Evolutionary conservation across 2,329 filamentous ascomycete species (phyloP), one percentile per base, ranked within the genome.

Genomic region (Xylariales sp.): DNA sequence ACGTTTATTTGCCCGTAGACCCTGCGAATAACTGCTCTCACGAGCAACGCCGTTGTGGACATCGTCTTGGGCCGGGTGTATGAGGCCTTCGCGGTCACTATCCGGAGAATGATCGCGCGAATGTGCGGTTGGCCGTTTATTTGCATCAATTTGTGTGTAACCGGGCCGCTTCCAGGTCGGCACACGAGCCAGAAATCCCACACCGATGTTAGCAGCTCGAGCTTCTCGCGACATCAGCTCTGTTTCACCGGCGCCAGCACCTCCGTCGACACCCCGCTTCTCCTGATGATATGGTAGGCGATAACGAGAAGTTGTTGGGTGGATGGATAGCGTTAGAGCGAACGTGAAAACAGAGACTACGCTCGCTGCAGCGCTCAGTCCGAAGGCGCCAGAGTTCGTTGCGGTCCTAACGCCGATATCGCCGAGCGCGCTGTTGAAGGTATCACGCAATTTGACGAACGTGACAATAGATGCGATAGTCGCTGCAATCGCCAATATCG

Each of bases 71-170:
- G 50, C 59, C 14, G 63, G 63, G 8, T 56, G 30, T 49, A 69
- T 69, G 50, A 69, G 67, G 10, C 64, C 64, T 16, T 69, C 67
- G 43, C 67, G 67, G n/a, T 69, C 67, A n/a, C 67, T 67, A 5
- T 67, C 64, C 14, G 64, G 59, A 16, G 67, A 69, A n/a, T 30
- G 67, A 18, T 56, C 60, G 39, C 67, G 67, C 12, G 67, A 69
- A 45, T 61, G 36, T 16, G 46, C 39, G 16, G 14, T 52, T n/a
- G 34, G 8, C 18, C 12, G 1, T 48, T 61, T 60, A 9, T 58
- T 63, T 16, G 23, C 32, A 48, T 75, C 76, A 46, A 80, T 68
- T 65, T 76, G 76, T n/a, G 73, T 72, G 61, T 80, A 80, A 55
- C 73, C 76, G 65, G 77, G 75, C 3, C 68, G 69, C 4, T 69